Evolutionary conservation across 1,139 yeast genomes (phyloP), one percentile per base, ranked within the genome.

Genomic region (Chernovozyma aurita): DNA sequence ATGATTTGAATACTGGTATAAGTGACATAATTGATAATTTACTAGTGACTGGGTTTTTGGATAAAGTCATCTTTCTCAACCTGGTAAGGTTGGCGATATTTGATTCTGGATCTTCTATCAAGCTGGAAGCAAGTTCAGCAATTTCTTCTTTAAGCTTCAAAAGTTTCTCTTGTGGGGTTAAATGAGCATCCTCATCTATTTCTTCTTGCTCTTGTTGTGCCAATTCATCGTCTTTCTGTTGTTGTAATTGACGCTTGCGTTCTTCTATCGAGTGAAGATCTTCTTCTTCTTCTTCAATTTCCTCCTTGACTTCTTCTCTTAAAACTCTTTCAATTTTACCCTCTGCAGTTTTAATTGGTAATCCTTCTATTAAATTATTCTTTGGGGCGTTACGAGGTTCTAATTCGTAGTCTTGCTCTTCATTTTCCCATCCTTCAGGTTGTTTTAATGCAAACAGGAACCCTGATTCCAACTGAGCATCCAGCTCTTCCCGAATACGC

Each of bases 91-190:
- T 71, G 4, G 74, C 58, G 12, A 83, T 69, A 53, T 90, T 78
- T 50, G 86, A 95, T 55, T 92, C 97, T 1, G 98, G 97, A 42
- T 87, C 88, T 57, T 90, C 95, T 51, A 80, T 79, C 29, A 92
- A 62, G 36, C 73, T 74, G 24, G 85, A 85, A 1, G 95, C 96
- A 35, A 83, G 59, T 13, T 76, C 81, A 0, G 97, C 96, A 24
- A 92, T 76, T 41, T 83, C 86, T 59, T 88, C 97, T 49, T 88
- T 86, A 34, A 85, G 69, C 42, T 72, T 71, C 14, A 71, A 48
- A 25, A 85, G 66, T 41, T 69, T 70, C 51, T 80, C 83, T 37
- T 67, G 75, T 0, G 83, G 80, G n/a, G 77, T 65, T 7, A 72
- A 63, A 13, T 65, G 67, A 4, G 70, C 71, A 34, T 75, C 73